Conservation (phyloP, 371 early-diverging fungal species). For the Mycotypha africana region DNA sequence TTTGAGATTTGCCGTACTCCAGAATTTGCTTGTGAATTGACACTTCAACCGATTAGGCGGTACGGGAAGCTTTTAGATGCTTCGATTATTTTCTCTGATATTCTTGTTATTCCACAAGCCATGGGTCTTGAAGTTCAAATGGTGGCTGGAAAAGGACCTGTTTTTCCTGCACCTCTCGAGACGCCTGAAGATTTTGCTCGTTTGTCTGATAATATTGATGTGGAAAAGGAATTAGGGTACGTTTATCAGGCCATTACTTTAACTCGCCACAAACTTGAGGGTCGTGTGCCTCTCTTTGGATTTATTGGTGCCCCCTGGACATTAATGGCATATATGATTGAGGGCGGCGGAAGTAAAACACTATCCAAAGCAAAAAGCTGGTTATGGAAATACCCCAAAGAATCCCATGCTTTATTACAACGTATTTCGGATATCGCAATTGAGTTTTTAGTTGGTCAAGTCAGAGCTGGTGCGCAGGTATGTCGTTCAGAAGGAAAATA, state of each 20-base stretch:
- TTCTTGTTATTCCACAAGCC: slow-evolving; percentile 96
- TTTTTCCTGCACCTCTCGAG: slow-evolving; percentile 81
- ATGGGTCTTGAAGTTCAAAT: slow-evolving; percentile 92
- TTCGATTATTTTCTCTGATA: slow-evolving; percentile 97
- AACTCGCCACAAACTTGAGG: slow-evolving; percentile 80
- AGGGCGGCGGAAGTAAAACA: slow-evolving; percentile 95
- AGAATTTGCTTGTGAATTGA: slow-evolving; percentile 89
- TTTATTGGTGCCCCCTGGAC: slow-evolving; percentile 98
- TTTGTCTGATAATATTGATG: slow-evolving; percentile 63
- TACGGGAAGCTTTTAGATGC: slow-evolving; percentile 90
- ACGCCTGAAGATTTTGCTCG: slow-evolving; percentile 70
- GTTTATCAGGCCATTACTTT: slow-evolving; percentile 95
- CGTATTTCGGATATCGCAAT: slow-evolving; percentile 81
- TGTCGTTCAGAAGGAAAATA: too few relatives aligned
- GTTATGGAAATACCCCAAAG: slow-evolving; percentile 82
- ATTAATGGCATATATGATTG: slow-evolving; percentile 97
- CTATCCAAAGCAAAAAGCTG: slow-evolving; percentile 86
- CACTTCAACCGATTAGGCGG: slow-evolving; percentile 94
- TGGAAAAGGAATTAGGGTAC: slow-evolving; percentile 72
- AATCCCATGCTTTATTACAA: slow-evolving; percentile 72
- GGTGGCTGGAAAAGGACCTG: slow-evolving; percentile 91
- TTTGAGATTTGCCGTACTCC: slow-evolving; percentile 93
- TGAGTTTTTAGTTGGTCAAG: slow-evolving; percentile 87
- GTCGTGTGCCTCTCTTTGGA: slow-evolving; percentile 91
- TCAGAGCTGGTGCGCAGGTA: slow-evolving; percentile 97